These are phyloP conservation scores for Wickerhamomyces hampshirensis DNA, from an alignment of 805 yeast genomes.

Conservation along the genomic window DNA sequence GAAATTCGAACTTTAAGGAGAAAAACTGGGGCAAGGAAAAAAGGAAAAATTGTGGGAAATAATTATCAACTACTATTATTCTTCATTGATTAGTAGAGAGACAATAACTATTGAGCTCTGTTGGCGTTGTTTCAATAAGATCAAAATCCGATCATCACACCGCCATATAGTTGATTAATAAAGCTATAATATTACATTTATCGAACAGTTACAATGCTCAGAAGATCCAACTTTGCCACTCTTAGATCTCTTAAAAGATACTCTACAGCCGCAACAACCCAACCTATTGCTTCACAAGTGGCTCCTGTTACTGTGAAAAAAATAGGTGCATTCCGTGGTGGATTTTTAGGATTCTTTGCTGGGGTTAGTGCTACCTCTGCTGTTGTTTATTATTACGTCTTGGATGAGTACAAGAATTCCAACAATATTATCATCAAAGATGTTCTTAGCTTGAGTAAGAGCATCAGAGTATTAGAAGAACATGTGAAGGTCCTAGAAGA, in stretches of 20 bases:
- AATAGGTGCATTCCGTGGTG: conserved; percentile 41
- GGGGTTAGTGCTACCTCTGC: conserved; percentile 75
- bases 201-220: conserved; percentile 7
- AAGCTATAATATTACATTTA: too few relatives aligned
- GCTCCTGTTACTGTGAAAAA: conserved; percentile 14
- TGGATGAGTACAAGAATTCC: conserved; percentile 73
- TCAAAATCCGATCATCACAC: too few relatives aligned
- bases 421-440: conserved; percentile 72
- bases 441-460: conserved; percentile 62
- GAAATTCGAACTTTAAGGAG: too few relatives aligned
- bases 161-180: too few relatives aligned
- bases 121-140: too few relatives aligned
- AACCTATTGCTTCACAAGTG: conserved; percentile 1
- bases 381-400: conserved; percentile 70
- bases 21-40: too few relatives aligned
- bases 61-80: too few relatives aligned
- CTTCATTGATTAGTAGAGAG: too few relatives aligned
- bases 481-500: conserved; percentile 62
- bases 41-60: too few relatives aligned
- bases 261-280: conserved; percentile 4
- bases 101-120: too few relatives aligned
- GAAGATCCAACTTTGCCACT: background rate
- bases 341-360: conserved; percentile 68
- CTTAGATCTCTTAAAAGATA: conserved; percentile 5
- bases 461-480: conserved; percentile 61